Evolutionary conservation across 768 basidiomycete species (phyloP).

Genomic region (Mrakia gelida): DNA sequence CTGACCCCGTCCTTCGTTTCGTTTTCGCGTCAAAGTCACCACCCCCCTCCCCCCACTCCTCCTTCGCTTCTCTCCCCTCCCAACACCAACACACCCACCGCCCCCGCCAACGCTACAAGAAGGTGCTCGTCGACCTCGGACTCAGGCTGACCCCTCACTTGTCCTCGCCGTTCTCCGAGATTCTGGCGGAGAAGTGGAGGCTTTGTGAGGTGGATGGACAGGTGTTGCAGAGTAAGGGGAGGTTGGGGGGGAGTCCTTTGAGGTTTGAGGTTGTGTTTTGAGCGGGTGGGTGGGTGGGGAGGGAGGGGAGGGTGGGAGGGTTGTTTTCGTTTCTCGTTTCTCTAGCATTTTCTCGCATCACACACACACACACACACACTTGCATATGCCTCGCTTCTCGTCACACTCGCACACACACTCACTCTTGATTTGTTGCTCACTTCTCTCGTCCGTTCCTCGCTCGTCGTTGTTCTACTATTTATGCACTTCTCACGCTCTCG

Average conservation of each 20-base stretch:
- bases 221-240: neutral
- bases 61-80: neutral
- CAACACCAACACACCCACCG: neutral
- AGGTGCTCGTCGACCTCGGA: slow-evolving; percentile 12
- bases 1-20: too few relatives aligned
- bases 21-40: neutral
- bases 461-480: neutral
- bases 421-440: neutral
- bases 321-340: neutral
- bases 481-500: neutral
- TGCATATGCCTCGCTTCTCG: neutral
- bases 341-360: neutral
- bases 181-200: slow-evolving; percentile 6
- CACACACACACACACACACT: neutral
- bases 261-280: neutral
- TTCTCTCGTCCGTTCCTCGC: neutral
- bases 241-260: neutral
- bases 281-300: neutral
- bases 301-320: neutral
- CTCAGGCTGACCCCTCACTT: neutral
- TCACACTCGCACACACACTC: neutral
- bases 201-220: neutral
- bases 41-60: neutral
- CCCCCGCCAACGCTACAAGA: neutral
- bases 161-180: neutral